Conservation (phyloP, 306 rosid species). For the Prunus salicina region DNA sequence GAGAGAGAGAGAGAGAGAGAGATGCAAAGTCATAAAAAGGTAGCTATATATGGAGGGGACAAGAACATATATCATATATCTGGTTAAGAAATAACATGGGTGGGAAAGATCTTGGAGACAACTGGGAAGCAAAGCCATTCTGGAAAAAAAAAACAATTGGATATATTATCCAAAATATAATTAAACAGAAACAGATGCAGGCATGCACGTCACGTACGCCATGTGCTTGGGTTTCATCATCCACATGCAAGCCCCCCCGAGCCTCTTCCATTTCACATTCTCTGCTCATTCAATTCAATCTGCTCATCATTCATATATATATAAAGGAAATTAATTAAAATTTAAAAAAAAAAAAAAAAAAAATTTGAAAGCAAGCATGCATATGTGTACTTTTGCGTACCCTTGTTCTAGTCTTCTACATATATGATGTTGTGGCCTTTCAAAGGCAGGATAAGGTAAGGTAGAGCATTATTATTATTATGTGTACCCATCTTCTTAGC, state of each 20-base stretch:
- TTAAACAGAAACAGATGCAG: slow-evolving; percentile 8
- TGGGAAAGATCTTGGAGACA: slow-evolving; percentile 32
- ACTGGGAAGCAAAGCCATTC: slow-evolving; percentile 42
- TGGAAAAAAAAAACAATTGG: slow-evolving; percentile 12
- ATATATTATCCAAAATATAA: slow-evolving; percentile 34
- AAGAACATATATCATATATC: slow-evolving; percentile 34
- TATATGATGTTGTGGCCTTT: not conserved
- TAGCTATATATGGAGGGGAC: slow-evolving; percentile 42
- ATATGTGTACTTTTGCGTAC: slow-evolving; percentile 14
- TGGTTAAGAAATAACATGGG: slow-evolving; percentile 49
- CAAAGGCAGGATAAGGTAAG: not conserved
- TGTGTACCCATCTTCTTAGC: not conserved
- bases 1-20: not conserved
- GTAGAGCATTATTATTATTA: not conserved
- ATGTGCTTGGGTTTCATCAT: slow-evolving; percentile 57
- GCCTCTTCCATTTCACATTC: not conserved
- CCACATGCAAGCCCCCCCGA: slow-evolving; percentile 41
- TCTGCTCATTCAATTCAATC: not conserved
- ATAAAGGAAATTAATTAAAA: not conserved
- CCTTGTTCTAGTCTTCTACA: not conserved
- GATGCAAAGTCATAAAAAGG: not conserved
- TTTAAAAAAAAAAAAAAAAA: not conserved
- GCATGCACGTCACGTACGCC: slow-evolving; percentile 56
- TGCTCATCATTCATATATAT: not conserved
- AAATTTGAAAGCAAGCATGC: not conserved